Evolutionary conservation across 768 basidiomycete species (phyloP), one percentile per base, ranked within the genome.

Genomic region (Lactarius tabidus): DNA sequence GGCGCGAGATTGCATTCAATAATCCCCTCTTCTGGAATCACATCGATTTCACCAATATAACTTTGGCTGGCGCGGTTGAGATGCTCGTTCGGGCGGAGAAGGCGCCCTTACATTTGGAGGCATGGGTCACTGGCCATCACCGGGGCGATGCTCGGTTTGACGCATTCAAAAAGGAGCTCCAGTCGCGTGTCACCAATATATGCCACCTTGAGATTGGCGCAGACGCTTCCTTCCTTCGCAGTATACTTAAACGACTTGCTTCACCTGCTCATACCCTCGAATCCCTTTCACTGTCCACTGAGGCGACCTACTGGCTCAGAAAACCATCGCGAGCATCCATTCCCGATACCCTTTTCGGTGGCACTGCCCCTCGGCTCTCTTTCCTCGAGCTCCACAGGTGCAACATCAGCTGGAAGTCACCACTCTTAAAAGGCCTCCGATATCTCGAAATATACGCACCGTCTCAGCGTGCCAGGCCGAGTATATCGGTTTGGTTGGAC

Each of bases 1-100:
- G 67, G 67, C 67, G 59, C n/a, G 63, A 67, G 6, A 61, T 64
- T 33, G 67, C 67, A 45, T 59, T 67, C 31, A 9, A 39, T n/a
- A 39, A 61, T 17, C 59, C 67, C 51, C n/a, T 59, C 18, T 28
- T 67, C 38, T 67, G 67, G 67, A 58, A 36, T 31, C 39, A 60
- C 52, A 31, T 67, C 48, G 29, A 60, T 48, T 26, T 48, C 23
- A 14, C n/a, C 45, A 26, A 2, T 12, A 2, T 48, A 10, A 23
- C n/a, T 10, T 8, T 28, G 15, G 48, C 14, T 15, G 59, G 48
- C 10, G 14, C 41, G 26, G 10, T 23, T 20, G 59, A 57, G 41
- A 65, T 65, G n/a, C 59, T 65, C 12, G 2, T 45, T 2, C 63
- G 63, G 23, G 54, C 67, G 3, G 14, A 14, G 10, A 48, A 0